These are phyloP conservation scores for Hypomyces perniciosus DNA, from an alignment of 2,329 filamentous ascomycete species.

Conservation along the genomic window DNA sequence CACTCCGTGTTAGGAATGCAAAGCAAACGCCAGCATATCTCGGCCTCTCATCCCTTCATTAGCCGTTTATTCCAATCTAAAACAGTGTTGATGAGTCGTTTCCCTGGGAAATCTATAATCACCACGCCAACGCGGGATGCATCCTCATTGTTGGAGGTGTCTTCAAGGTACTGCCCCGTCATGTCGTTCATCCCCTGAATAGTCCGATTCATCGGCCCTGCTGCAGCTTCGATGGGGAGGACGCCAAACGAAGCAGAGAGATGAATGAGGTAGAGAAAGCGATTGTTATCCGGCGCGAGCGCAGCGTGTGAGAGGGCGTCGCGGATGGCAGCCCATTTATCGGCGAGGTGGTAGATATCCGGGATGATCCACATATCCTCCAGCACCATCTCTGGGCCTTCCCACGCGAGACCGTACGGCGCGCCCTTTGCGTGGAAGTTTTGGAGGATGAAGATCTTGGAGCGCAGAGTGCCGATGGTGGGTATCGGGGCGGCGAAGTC, in stretches of 20 bases:
- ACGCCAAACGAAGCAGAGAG: constrained; percentile 43
- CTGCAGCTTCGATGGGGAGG: constrained; percentile 44
- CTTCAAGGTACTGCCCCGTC: constrained; percentile 39
- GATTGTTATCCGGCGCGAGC: constrained; percentile 27
- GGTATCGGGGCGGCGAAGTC: constrained; percentile 30
- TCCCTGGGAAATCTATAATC: constrained; percentile 45
- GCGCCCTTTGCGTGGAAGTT: constrained; percentile 33
- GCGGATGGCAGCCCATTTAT: constrained; percentile 42
- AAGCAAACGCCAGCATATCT: not conserved
- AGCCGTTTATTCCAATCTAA: constrained; percentile 34
- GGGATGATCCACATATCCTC: constrained; percentile 44
- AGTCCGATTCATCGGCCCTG: constrained; percentile 37
- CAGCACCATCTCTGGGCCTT: constrained; percentile 37
- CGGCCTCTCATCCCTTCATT: not conserved
- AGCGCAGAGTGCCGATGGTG: constrained; percentile 39
- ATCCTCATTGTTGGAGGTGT: constrained; percentile 21
- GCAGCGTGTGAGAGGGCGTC: constrained; percentile 34
- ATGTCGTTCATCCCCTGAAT: constrained; percentile 45
- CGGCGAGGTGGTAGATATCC: constrained; percentile 35
- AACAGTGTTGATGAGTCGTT: constrained; percentile 35
- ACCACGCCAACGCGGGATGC: constrained; percentile 37
- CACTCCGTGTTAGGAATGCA: no score
- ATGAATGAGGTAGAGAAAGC: constrained; percentile 39
- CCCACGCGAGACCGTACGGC: constrained; percentile 41
- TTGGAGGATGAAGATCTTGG: constrained; percentile 42